Percentiles rank a stretch among this genome's conserved stretches.
Evolutionary conservation across 169 alveolate genomes (phyloP).

Genomic region (Hepatocystis sp.): DNA sequence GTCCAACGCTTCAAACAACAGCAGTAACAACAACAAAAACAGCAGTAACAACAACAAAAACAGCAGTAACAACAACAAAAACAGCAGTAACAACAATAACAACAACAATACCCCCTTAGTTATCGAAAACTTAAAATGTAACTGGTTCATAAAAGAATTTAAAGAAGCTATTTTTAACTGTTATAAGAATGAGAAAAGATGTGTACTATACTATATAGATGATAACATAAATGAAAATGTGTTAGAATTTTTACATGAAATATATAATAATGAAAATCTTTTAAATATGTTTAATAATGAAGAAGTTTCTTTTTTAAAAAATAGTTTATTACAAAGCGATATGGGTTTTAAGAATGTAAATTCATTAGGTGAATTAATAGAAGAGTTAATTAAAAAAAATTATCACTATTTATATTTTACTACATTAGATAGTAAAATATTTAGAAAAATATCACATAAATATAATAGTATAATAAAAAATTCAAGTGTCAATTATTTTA

Average conservation of each 20-base stretch:
- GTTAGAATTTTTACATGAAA: conserved; percentile 64
- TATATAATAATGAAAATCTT: conserved; percentile 63
- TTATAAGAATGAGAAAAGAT: conserved; percentile 70
- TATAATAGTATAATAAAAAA: conserved; percentile 54
- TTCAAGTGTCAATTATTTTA: conserved; percentile 67
- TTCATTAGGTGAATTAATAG: conserved; percentile 44
- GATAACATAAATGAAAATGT: conserved; percentile 65
- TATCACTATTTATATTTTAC: conserved; percentile 71
- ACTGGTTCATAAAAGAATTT: conserved; percentile 65
- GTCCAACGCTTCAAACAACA: too few relatives aligned
- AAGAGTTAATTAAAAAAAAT: conserved; percentile 55
- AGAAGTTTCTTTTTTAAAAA: conserved; percentile 68
- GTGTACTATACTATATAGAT: conserved; percentile 59
- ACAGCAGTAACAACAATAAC: not conserved
- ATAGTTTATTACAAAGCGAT: conserved; percentile 53
- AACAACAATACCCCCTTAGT: conserved; percentile 9
- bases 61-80: too few relatives aligned
- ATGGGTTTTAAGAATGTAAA: conserved; percentile 36
- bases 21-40: not conserved
- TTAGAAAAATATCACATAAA: conserved; percentile 64
- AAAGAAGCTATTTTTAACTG: conserved; percentile 72
- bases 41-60: conserved; percentile 1
- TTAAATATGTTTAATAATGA: conserved; percentile 68
- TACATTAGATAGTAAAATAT: conserved; percentile 41
- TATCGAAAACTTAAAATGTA: conserved; percentile 64